Base-by-base conservation (phyloP, 148 eudicot species). In the Simmondsia chinensis region DNA sequence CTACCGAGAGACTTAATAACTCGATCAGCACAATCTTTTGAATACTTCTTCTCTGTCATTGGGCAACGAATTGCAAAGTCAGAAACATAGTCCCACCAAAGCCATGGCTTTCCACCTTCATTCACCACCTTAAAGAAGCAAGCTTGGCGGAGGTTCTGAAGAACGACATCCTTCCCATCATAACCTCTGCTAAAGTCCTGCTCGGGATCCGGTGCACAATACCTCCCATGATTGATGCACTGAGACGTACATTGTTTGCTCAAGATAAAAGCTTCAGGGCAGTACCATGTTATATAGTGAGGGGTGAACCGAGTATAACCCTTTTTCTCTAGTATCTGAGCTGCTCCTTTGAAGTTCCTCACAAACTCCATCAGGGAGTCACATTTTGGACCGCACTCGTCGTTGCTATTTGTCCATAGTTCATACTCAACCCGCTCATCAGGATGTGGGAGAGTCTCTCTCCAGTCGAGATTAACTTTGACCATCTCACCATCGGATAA, bases 21-120 rank as follows among this genome's bases (percentile, higher is more conserved):
- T 67, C 61, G 53, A 46, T 89, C 69, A 25, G 97, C 84, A 61
- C 97, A 89, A 17, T 76, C 80, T 57, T 70, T 74, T 27, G 48
- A 84, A 39, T 81, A 89, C 71, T 79, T 84, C 33, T 76, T 74
- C 38, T 79, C 71, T 53, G 61, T 81, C 95, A 89, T 89, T 27
- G 97, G 97, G 60, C 97, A 89, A 15, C 97, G 79, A 39, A 84
- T 84, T 2, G 80, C 67, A 61, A 89, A 89, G 65, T 89, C 97
- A 11, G 95, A 79, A 6, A 84, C 97, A 63, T 89, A 89, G 39
- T 89, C 97, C 97, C 97, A 89, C 97, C 97, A 89, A 46, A 66
- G 60, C 97, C 97, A 89, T 1, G 97, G 85, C 56, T 79, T 89
- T 46, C 93, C 85, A 46, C 67, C 78, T 41, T 89, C 93, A 51